Base-by-base conservation (phyloP, 1,284 basidiomycete genomes). In the Peniophora sp. region DNA sequence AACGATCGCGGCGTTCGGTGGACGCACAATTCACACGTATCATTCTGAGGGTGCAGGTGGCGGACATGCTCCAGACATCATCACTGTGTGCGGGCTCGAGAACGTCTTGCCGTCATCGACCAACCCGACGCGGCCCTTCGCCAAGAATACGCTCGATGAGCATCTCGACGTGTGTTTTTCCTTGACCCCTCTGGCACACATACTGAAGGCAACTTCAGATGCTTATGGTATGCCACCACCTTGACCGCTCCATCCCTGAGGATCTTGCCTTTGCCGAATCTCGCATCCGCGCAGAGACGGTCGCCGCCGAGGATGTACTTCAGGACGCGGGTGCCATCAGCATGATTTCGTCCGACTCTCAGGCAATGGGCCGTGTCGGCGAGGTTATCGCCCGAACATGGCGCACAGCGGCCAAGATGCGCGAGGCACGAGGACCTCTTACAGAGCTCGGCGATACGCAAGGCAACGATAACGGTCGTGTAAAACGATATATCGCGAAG, bases 41-140 rank as follows among this genome's bases (percentile, higher is more conserved):
- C 94, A 97, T 62, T 93, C 84, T 0, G 94, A 97, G 71, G 94
- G 94, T 43, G 93, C 93, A 47, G 92, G 91, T 51, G 96, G 96
- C 22, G 96, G 97, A 2, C 96, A 98, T 64, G 96, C 96, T 2
- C 97, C 97, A 0, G 97, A 99, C 62, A 97, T 99, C 66, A 97
- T 99, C 63, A 86, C 92, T 14, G 95, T 97, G 20, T 96, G 93
- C 58, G 92, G 90, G 38, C 81, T 85, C 32, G 70, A 83, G 2
- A 97, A 99, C 55, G 93, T 99, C 1, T 72, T 99, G n/a, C 97
- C 97, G 0, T 93, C 89, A 8, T 98, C 96, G 3, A 99, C 97
- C 3, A 99, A 97, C 64, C 97, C 97, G 2, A 99, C 97, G 0
- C 75, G 96, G 41, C 97, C 97, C 1, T 99, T 86, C 63, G 81